phyloP scores from a whole-genome alignment of 805 yeast genomes.

The Cyberlindnera americana region DNA sequence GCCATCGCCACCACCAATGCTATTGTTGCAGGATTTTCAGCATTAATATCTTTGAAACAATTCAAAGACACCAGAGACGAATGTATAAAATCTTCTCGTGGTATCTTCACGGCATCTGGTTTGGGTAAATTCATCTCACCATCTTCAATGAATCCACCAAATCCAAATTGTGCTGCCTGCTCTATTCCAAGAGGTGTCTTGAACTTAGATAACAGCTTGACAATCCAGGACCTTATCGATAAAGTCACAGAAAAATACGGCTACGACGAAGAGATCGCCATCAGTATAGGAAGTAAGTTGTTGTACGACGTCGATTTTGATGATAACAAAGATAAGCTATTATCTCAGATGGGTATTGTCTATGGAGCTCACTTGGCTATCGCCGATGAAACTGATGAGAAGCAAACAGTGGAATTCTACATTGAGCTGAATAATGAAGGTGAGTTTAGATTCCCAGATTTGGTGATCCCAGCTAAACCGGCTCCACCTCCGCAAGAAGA shows the following conservation, averaged over 20 bases:
- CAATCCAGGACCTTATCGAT: constrained; percentile 51
- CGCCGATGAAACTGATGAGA: constrained; percentile 74
- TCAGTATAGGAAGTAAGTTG: constrained; percentile 54
- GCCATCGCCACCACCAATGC: constrained; percentile 99
- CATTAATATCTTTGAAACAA: constrained; percentile 64
- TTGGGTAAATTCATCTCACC: constrained; percentile 63
- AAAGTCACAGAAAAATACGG: constrained; percentile 45
- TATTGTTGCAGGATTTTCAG: constrained; percentile 84
- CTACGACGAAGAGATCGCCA: constrained; percentile 52
- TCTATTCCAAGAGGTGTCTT: constrained; percentile 51
- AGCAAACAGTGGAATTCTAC: constrained; percentile 62
- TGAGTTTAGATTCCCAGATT: constrained; percentile 30
- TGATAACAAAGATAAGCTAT: constrained; percentile 54
- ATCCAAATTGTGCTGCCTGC: constrained; percentile 68
- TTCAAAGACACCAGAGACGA: constrained; percentile 33
- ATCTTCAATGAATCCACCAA: constrained; percentile 60
- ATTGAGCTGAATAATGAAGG: constrained; percentile 30
- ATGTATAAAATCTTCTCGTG: constrained; percentile 34
- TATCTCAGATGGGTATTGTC: constrained; percentile 51
- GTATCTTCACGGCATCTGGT: constrained; percentile 52
- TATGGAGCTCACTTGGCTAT: constrained; percentile 65
- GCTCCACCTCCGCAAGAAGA: constrained; percentile 18
- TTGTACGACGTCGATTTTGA: constrained; percentile 87
- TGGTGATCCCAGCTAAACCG: constrained; percentile 31
- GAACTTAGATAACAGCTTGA: constrained; percentile 32